A percentile compares a stretch with the other conserved stretches of the same genome.
These are phyloP conservation scores for Fusarium oligoseptatum DNA, from an alignment of 2,329 filamentous ascomycete genomes.

Conservation along the genomic window DNA sequence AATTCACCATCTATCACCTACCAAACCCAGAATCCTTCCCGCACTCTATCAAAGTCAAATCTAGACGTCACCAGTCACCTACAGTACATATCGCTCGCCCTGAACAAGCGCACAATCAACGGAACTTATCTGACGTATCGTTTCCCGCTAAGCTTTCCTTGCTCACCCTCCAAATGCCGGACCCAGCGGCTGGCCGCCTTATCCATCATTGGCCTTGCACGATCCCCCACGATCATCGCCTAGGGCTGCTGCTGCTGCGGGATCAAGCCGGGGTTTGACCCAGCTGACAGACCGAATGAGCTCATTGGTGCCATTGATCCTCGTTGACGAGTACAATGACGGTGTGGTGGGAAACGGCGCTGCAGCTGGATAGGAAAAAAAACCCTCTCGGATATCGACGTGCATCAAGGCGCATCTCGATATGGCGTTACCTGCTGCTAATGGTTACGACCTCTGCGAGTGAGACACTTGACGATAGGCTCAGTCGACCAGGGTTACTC, in stretches of 20 bases:
- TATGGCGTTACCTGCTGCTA: slow-evolving; percentile 1
- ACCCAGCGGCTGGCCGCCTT: background rate
- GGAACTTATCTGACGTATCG: slow-evolving; percentile 34
- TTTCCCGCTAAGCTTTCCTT: slow-evolving; percentile 25
- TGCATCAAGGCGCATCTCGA: background rate
- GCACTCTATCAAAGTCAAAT: background rate
- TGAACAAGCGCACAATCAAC: background rate
- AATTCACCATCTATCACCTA: background rate
- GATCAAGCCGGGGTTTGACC: background rate
- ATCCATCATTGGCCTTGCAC: slow-evolving; percentile 18
- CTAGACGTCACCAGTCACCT: background rate
- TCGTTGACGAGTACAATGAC: slow-evolving; percentile 2
- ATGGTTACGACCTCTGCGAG: background rate
- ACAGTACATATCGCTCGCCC: background rate
- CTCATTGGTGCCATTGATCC: background rate
- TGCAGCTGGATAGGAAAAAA: background rate
- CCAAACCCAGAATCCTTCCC: background rate
- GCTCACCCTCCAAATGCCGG: slow-evolving; percentile 8
- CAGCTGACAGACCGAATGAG: background rate
- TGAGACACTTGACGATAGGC: background rate
- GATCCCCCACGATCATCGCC: background rate
- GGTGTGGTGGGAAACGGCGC: background rate
- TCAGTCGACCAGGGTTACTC: background rate
- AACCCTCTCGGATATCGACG: background rate
- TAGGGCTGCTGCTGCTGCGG: background rate